Conservation (phyloP, 1,139 yeast species). For the Sugiyamaella japonica region DNA sequence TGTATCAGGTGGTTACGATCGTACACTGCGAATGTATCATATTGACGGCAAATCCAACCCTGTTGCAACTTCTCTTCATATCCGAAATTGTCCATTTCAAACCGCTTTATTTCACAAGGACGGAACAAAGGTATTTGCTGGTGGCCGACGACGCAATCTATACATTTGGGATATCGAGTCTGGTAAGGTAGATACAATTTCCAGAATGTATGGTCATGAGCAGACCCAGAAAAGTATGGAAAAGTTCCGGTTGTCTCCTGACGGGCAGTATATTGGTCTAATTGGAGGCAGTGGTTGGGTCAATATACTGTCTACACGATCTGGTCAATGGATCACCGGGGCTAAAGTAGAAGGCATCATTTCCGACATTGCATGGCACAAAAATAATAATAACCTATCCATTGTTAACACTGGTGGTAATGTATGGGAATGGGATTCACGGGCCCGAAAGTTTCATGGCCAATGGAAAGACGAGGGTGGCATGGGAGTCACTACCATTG, state of each 20-base stretch:
- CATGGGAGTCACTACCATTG: conserved; percentile 74
- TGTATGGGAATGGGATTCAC: conserved; percentile 80
- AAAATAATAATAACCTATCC: conserved; percentile 45
- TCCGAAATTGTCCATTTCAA: conserved; percentile 77
- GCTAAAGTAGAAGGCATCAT: conserved; percentile 86
- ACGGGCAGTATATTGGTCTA: conserved; percentile 72
- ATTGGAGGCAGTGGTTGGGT: conserved; percentile 91
- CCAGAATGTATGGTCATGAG: conserved; percentile 91
- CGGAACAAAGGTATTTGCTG: conserved; percentile 67
- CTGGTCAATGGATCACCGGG: conserved; percentile 84
- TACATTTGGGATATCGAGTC: conserved; percentile 83
- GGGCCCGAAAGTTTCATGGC: conserved; percentile 49
- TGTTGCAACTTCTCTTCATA: conserved; percentile 76
- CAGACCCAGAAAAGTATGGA: conserved; percentile 85
- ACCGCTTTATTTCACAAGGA: conserved; percentile 64
- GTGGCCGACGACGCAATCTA: conserved; percentile 90
- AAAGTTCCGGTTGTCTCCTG: conserved; percentile 60
- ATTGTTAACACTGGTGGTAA: conserved; percentile 81
- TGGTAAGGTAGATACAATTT: conserved; percentile 78
- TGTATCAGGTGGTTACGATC: conserved; percentile 89
- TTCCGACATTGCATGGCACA: conserved; percentile 77
- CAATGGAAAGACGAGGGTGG: conserved; percentile 91
- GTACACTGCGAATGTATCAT: conserved; percentile 81
- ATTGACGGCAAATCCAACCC: conserved; percentile 87
- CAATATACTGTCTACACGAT: conserved; percentile 68